These are phyloP conservation scores for Mycena amicta DNA, from an alignment of 768 basidiomycete species.

Conservation along the genomic window DNA sequence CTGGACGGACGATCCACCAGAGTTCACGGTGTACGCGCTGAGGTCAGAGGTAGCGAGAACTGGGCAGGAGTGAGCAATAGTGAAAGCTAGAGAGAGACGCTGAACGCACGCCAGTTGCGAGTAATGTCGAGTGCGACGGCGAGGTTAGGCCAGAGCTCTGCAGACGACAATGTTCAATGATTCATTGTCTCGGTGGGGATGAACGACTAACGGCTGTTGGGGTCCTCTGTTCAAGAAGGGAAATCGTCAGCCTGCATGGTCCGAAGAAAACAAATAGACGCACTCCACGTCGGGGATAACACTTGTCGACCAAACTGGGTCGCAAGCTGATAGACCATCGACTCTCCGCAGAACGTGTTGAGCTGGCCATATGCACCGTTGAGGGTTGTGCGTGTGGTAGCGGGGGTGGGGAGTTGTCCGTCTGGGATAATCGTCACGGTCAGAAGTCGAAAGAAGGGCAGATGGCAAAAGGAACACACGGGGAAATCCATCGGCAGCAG, in stretches of 20 bases:
- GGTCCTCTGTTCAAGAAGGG: background rate
- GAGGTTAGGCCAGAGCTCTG: background rate
- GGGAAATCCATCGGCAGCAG: constrained; percentile 7
- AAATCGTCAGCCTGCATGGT: background rate
- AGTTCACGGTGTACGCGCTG: no score
- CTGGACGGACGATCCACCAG: no score
- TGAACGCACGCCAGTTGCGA: background rate
- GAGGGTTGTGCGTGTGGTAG: background rate
- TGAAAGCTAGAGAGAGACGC: background rate
- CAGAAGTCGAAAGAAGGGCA: no score
- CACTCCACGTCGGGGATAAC: constrained; percentile 11
- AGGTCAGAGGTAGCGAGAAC: no score
- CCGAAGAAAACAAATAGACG: background rate
- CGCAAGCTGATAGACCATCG: constrained; percentile 1
- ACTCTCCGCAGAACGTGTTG: constrained; percentile 7
- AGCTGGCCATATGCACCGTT: constrained; percentile 3
- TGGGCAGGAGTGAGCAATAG: no score
- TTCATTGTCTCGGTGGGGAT: background rate
- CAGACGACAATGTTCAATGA: background rate
- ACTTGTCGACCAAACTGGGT: background rate
- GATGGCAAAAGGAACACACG: background rate
- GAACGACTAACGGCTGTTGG: background rate
- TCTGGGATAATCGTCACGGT: background rate
- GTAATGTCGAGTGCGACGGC: background rate
- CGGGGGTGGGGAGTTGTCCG: constrained; percentile 1